Base-by-base conservation (phyloP, 495 filamentous ascomycete species). In the Podospora tetraspora region DNA sequence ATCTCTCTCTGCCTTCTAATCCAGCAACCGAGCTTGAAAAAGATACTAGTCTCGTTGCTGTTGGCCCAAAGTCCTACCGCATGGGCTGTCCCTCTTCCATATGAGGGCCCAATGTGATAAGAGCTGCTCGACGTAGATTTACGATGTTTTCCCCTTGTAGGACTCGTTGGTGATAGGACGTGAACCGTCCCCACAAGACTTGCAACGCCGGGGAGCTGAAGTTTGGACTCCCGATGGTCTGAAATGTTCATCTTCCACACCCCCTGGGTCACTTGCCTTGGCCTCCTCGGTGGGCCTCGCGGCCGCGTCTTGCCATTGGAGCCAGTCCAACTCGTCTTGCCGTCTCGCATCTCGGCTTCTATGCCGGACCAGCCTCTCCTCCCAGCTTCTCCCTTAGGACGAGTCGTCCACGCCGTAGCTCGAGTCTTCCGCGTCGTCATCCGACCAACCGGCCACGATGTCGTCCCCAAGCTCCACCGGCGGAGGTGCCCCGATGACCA, bases 1-100 rank as follows among this genome's bases (percentile, higher is more conserved):
- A 10, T 43, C 61, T 37, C 61, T 63, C 22, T 24, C 22, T 63
- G 61, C 61, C 61, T n/a, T 43, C n/a, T n/a, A 63, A 63, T 16
- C 61, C 61, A 37, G 22, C 22, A 12, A 63, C 29, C 13, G 8
- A 63, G 3, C 32, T 5, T 63, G 27, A 43, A 21, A 16, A 16
- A 43, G 0, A 34, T 43, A 24, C 29, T 43, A 2, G n/a, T 2
- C 21, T 63, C 29, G 19, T 63, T 9, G 30, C n/a, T 32, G 61
- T 63, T 63, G 30, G 30, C 19, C 34, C 34, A 43, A 13, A 43
- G 3, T 1, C 27, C 61, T 24, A 63, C 0, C 32, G 61, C 61
- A 10, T 34, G 16, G n/a, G 61, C 4, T 43, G 29, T 21, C 22
- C 25, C 61, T 63, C 61, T 0, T 19, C 13, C 4, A 19, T 43